Evolutionary conservation across 176 grass and related monocot species (phyloP).

Genomic region (Pharus latifolius): DNA sequence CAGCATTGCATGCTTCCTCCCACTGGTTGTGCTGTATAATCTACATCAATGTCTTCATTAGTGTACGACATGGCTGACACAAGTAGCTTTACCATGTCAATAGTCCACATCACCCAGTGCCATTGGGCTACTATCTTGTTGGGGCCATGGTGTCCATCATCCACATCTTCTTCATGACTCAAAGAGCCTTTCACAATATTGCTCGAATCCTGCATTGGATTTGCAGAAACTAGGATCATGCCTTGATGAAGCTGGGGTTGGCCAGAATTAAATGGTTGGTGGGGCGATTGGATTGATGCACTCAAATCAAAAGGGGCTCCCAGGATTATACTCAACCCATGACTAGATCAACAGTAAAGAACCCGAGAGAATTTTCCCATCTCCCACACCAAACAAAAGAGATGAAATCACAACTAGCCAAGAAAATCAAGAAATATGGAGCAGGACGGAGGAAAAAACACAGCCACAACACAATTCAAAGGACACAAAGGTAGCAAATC

Average conservation of each 20-base stretch:
- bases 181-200: conserved; percentile 22
- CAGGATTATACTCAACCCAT: too few relatives aligned
- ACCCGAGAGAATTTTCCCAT: too few relatives aligned
- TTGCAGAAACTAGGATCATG: conserved; percentile 2
- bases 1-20: conserved; percentile 39
- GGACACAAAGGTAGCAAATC: too few relatives aligned
- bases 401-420: too few relatives aligned
- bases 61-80: conserved; percentile 62
- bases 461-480: too few relatives aligned
- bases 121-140: conserved; percentile 28
- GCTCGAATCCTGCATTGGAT: conserved; percentile 8
- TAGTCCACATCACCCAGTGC: conserved; percentile 74
- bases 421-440: too few relatives aligned
- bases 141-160: conserved; percentile 20
- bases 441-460: too few relatives aligned
- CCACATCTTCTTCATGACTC: conserved; percentile 33
- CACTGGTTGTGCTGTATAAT: not conserved
- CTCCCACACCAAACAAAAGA: too few relatives aligned
- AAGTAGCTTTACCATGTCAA: conserved; percentile 60
- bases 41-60: conserved; percentile 26
- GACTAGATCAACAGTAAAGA: too few relatives aligned
- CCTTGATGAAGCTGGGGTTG: conserved; percentile 15
- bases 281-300: not conserved
- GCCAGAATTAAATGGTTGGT: conserved; percentile 9
- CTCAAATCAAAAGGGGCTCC: conserved; percentile 17